These are phyloP conservation scores for Peniophora sp. DNA, from an alignment of 1,284 basidiomycete genomes.

Conservation along the genomic window DNA sequence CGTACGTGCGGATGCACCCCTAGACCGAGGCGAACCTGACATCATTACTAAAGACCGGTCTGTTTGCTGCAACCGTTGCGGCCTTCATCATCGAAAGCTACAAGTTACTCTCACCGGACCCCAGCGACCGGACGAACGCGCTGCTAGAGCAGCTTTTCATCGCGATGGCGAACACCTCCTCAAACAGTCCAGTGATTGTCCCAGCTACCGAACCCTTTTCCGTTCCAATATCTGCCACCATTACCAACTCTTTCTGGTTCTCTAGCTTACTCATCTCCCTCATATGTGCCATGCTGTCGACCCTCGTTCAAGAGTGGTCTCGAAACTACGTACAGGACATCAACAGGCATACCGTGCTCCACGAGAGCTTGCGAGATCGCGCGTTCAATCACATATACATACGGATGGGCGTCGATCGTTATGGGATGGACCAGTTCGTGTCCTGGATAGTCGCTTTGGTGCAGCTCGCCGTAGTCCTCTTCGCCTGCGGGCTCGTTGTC, in stretches of 20 bases:
- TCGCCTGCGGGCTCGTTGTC: not conserved
- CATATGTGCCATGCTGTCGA: not conserved
- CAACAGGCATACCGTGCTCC: not conserved
- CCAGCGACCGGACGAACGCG: conserved; percentile 1
- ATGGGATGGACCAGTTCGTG: not conserved
- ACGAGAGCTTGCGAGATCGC: not conserved
- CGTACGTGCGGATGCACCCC: too few species aligned
- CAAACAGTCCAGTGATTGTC: too few species aligned
- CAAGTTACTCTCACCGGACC: conserved; percentile 8
- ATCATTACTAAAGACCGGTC: conserved; percentile 9
- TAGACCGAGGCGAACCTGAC: too few species aligned
- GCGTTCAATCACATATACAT: not conserved
- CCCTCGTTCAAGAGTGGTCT: not conserved
- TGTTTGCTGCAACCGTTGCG: conserved; percentile 15
- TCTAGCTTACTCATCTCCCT: not conserved
- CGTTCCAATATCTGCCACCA: not conserved
- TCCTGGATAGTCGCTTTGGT: not conserved
- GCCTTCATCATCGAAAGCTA: conserved; percentile 14
- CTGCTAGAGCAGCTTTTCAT: conserved; percentile 8
- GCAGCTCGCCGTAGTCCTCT: not conserved
- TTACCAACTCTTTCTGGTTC: not conserved
- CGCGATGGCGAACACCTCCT: not conserved
- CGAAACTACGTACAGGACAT: not conserved
- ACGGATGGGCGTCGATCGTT: not conserved
- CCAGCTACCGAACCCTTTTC: not conserved